Percentiles rank a stretch among this genome's conserved stretches.
Evolutionary conservation across 257 asterid species (phyloP).

Genomic region (Dorcoceras hygrometricum): DNA sequence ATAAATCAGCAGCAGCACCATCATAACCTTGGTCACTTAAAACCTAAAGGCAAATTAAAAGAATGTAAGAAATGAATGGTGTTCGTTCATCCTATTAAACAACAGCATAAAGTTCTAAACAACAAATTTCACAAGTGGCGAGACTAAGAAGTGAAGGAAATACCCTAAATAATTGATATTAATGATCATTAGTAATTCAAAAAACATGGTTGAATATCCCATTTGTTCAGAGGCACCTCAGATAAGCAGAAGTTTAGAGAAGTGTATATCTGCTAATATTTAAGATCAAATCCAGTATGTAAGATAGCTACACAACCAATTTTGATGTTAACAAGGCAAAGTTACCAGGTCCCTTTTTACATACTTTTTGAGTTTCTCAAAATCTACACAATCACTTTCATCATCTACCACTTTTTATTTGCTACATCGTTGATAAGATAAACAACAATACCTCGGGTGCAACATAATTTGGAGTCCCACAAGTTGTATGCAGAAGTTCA

Average conservation of each 20-base stretch:
- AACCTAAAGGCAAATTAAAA: constrained; percentile 49
- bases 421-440: background rate
- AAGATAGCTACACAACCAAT: background rate
- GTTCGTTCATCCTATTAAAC: too few relatives aligned
- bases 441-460: constrained; percentile 80
- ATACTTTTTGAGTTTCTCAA: background rate
- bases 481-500: constrained; percentile 88
- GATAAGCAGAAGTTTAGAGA: background rate
- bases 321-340: background rate
- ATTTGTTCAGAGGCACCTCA: background rate
- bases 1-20: constrained; percentile 95
- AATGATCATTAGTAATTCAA: constrained; percentile 1
- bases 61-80: constrained; percentile 21
- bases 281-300: constrained; percentile 1
- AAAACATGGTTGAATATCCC: background rate
- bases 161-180: constrained; percentile 8
- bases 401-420: background rate
- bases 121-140: background rate
- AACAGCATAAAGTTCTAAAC: too few relatives aligned
- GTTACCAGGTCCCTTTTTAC: background rate
- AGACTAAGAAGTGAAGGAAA: background rate
- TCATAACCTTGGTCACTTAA: constrained; percentile 78
- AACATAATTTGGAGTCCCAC: constrained; percentile 96
- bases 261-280: background rate
- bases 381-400: background rate